These are phyloP conservation scores for Danielozyma ontarioensis DNA, from an alignment of 805 yeast genomes.

Conservation along the genomic window DNA sequence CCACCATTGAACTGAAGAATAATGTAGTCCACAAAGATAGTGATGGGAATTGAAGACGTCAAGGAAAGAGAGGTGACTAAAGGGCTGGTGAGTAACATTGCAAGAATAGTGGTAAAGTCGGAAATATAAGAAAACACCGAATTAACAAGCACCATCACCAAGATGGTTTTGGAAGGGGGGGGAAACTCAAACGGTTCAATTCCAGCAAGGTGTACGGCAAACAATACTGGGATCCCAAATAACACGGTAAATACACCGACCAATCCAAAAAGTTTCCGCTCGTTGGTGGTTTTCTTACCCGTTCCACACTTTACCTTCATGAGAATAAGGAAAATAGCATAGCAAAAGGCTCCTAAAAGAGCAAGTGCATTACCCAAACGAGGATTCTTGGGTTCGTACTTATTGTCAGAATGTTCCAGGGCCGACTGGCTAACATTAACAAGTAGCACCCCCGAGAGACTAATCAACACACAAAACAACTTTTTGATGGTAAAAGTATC, in stretches of 20 bases:
- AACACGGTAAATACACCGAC: constrained; percentile 41
- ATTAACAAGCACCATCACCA: constrained; percentile 31
- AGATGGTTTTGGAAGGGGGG: constrained; percentile 27
- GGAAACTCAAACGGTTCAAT: constrained; percentile 41
- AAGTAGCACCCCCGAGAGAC: constrained; percentile 42
- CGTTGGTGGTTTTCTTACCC: constrained; percentile 40
- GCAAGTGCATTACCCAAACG: constrained; percentile 43
- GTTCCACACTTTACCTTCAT: constrained; percentile 42
- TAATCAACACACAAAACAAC: constrained; percentile 36
- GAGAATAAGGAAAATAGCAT: constrained; percentile 40
- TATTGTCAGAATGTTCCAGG: constrained; percentile 8
- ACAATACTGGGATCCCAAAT: constrained; percentile 35
- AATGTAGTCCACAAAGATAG: constrained; percentile 45
- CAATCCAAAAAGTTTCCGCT: constrained; percentile 42
- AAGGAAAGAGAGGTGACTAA: constrained; percentile 46
- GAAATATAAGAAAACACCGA: constrained; percentile 45
- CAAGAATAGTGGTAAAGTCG: constrained; percentile 46
- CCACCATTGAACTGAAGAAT: constrained; percentile 18
- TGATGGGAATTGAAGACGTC: constrained; percentile 49
- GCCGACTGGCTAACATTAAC: constrained; percentile 34
- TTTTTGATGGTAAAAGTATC: constrained; percentile 41
- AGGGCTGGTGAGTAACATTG: constrained; percentile 51
- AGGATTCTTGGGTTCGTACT: constrained; percentile 32
- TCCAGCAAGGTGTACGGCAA: constrained; percentile 28
- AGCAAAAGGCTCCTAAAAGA: constrained; percentile 40